Evolutionary conservation across 345 rosid species (phyloP).

Genomic region (Combretum micranthum): DNA sequence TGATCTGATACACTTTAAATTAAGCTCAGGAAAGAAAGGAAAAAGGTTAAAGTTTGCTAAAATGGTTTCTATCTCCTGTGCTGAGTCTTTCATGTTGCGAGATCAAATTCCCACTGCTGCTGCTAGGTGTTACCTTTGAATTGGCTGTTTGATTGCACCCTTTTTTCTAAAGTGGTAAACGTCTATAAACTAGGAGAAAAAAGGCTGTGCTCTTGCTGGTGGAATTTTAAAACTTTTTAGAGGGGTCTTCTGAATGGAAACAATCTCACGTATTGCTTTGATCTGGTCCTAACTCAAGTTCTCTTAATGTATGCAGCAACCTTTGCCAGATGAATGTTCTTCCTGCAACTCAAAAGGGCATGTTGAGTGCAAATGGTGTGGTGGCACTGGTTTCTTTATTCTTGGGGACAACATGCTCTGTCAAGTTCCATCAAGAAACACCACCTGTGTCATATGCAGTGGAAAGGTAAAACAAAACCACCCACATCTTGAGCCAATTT

Average conservation of each 20-base stretch:
- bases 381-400: constrained; percentile 88
- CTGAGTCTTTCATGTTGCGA: too few species aligned
- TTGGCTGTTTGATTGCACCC: background rate
- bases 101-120: too few species aligned
- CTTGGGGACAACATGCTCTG: constrained; percentile 91
- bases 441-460: constrained; percentile 71
- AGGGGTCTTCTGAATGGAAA: too few species aligned
- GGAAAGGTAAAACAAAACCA: constrained; percentile 50
- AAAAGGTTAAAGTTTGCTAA: too few species aligned
- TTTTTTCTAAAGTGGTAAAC: background rate
- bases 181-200: background rate
- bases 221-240: too few species aligned
- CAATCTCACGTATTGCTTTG: background rate
- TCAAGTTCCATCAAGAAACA: constrained; percentile 84
- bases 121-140: too few species aligned
- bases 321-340: constrained; percentile 62
- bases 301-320: constrained; percentile 48
- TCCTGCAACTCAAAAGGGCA: constrained; percentile 63
- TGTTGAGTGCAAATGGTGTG: constrained; percentile 89
- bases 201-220: background rate
- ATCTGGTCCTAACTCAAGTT: background rate
- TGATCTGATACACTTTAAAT: too few species aligned
- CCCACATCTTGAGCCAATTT: too few species aligned
- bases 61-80: too few species aligned
- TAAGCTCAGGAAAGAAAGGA: too few species aligned